Evolutionary conservation across 2,329 filamentous ascomycete species (phyloP).

Genomic region (Xylariaceae sp.): DNA sequence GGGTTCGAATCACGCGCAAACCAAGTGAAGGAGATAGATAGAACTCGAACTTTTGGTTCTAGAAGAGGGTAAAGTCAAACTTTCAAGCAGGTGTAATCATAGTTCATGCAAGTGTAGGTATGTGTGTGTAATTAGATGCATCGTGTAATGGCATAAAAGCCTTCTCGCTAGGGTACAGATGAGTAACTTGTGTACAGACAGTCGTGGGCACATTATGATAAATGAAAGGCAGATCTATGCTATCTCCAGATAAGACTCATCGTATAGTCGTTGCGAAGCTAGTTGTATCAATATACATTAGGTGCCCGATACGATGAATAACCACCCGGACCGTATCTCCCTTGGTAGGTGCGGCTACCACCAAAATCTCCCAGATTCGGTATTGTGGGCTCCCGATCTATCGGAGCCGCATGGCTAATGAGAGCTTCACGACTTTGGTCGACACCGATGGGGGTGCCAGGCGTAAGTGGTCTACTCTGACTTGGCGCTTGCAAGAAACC

Average conservation of each 20-base stretch:
- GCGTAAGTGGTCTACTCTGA: slow-evolving; percentile 49
- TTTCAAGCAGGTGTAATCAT: no score
- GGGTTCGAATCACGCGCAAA: no score
- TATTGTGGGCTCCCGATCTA: slow-evolving; percentile 47
- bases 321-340: slow-evolving; percentile 29
- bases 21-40: no score
- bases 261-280: background rate
- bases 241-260: background rate
- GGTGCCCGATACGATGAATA: slow-evolving; percentile 29
- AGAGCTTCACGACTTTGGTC: slow-evolving; percentile 49
- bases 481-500: slow-evolving; percentile 25
- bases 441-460: slow-evolving; percentile 36
- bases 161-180: background rate
- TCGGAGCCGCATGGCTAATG: slow-evolving; percentile 49
- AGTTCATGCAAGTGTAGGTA: background rate
- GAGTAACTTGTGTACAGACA: slow-evolving; percentile 4
- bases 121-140: background rate
- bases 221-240: background rate
- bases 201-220: slow-evolving; percentile 21
- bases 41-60: no score
- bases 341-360: slow-evolving; percentile 27
- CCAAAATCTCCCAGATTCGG: slow-evolving; percentile 36
- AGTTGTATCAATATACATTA: slow-evolving; percentile 25
- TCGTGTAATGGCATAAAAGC: background rate
- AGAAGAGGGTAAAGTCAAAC: no score